Conservation (phyloP, 768 basidiomycete genomes). For the Rubroboletus pulcherrimus region DNA sequence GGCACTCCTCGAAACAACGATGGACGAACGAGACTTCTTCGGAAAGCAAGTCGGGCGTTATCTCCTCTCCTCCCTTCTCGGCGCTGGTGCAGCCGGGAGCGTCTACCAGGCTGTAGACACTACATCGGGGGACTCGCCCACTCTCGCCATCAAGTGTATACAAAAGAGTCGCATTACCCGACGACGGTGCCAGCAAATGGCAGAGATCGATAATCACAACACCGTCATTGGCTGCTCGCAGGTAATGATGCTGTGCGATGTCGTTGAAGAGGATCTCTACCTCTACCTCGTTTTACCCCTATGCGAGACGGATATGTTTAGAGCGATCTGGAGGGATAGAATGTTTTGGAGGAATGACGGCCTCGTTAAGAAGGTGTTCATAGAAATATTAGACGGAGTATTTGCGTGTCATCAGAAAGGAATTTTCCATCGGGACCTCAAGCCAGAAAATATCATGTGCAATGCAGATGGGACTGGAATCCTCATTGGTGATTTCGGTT, state of each 20-base stretch:
- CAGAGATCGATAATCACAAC: constrained; percentile 61
- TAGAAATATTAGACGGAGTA: constrained; percentile 77
- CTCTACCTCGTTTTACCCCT: constrained; percentile 67
- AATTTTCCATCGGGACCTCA: constrained; percentile 83
- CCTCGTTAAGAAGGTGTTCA: constrained; percentile 62
- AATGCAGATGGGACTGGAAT: constrained; percentile 49
- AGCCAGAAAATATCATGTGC: constrained; percentile 80
- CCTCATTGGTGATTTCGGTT: constrained; percentile 74
- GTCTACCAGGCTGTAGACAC: constrained; percentile 71
- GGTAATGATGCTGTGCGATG: constrained; percentile 63
- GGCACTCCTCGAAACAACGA: neutral
- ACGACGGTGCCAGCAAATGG: constrained; percentile 55
- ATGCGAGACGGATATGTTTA: constrained; percentile 63
- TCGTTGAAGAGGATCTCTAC: constrained; percentile 53
- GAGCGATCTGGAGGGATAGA: constrained; percentile 44
- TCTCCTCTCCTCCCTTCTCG: constrained; percentile 59
- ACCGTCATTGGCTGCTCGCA: constrained; percentile 43
- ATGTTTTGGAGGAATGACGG: constrained; percentile 54
- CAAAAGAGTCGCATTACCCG: constrained; percentile 46
- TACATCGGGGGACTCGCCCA: constrained; percentile 34
- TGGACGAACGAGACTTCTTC: constrained; percentile 40
- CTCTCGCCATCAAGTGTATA: constrained; percentile 75
- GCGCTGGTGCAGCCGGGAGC: constrained; percentile 71
- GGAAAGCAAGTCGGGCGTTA: constrained; percentile 55
- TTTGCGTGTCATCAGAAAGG: constrained; percentile 65